Evolutionary conservation across 768 basidiomycete genomes (phyloP).

Genomic region (Grammothele lineata): DNA sequence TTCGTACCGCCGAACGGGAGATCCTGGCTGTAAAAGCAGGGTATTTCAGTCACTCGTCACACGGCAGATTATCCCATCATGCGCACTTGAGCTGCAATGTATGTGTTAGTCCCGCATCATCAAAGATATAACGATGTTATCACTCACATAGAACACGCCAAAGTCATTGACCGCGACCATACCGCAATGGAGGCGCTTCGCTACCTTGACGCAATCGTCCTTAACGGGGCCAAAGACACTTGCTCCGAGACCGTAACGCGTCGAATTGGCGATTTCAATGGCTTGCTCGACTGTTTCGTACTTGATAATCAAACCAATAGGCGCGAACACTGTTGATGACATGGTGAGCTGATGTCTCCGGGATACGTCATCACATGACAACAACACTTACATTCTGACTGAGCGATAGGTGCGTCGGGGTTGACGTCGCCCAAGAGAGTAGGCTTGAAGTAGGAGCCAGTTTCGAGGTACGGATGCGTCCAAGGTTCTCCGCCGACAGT

Average conservation of each 20-base stretch:
- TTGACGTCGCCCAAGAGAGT: slow-evolving; percentile 83
- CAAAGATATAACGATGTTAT: no score
- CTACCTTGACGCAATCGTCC: slow-evolving; percentile 72
- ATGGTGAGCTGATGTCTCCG: slow-evolving; percentile 1
- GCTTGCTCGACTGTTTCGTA: slow-evolving; percentile 86
- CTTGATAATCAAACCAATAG: slow-evolving; percentile 80
- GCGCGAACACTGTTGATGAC: slow-evolving; percentile 73
- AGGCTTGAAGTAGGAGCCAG: slow-evolving; percentile 81
- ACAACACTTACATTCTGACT: slow-evolving; percentile 63
- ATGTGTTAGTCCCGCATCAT: slow-evolving; percentile 38
- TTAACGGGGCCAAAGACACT: slow-evolving; percentile 91
- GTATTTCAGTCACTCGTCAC: slow-evolving; percentile 5
- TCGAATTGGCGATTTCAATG: slow-evolving; percentile 82
- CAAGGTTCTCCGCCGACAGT: slow-evolving; percentile 62
- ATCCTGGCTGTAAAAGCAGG: slow-evolving; percentile 64
- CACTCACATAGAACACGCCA: slow-evolving; percentile 76
- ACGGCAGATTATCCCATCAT: background rate
- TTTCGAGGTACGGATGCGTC: slow-evolving; percentile 58
- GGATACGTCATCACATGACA: background rate
- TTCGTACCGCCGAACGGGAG: slow-evolving; percentile 95
- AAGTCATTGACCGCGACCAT: slow-evolving; percentile 99
- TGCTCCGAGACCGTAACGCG: slow-evolving; percentile 87
- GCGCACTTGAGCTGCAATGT: slow-evolving; percentile 39
- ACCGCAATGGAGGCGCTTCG: slow-evolving; percentile 80
- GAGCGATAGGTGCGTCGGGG: slow-evolving; percentile 69